These are phyloP conservation scores for Nemania abortiva DNA, from an alignment of 2,329 filamentous ascomycete genomes.

Conservation along the genomic window DNA sequence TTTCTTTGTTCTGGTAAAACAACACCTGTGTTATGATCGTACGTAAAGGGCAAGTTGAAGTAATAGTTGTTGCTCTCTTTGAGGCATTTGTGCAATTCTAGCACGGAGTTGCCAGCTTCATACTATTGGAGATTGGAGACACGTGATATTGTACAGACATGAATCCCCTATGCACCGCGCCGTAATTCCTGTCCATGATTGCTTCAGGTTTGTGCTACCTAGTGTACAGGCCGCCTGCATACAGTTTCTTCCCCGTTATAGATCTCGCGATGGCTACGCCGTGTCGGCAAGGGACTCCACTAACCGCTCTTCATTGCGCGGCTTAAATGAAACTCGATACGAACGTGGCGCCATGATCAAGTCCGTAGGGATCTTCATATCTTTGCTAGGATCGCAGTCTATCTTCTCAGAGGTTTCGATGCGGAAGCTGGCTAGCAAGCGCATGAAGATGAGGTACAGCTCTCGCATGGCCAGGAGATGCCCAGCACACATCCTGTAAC, in stretches of 20 bases:
- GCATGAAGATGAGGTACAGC: conserved; percentile 50
- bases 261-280: background rate
- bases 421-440: conserved; percentile 46
- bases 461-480: conserved; percentile 48
- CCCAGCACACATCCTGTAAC: conserved; percentile 49
- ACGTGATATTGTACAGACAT: no score
- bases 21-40: background rate
- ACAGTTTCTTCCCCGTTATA: background rate
- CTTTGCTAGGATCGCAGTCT: conserved; percentile 45
- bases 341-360: conserved; percentile 46
- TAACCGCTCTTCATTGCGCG: conserved; percentile 41
- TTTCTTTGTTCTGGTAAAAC: background rate
- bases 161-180: background rate
- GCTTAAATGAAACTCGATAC: conserved; percentile 46
- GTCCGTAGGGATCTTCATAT: conserved; percentile 48
- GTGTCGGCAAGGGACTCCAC: conserved; percentile 32
- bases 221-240: background rate
- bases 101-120: no score
- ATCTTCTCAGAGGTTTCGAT: conserved; percentile 41
- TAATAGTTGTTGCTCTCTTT: background rate
- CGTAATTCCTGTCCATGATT: background rate
- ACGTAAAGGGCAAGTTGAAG: background rate
- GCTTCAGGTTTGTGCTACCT: conserved; percentile 7
- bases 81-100: no score
- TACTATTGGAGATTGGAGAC: no score